These are phyloP conservation scores for Suaeda aralocaspica DNA, from an alignment of 148 eudicot species.

Conservation along the genomic window DNA sequence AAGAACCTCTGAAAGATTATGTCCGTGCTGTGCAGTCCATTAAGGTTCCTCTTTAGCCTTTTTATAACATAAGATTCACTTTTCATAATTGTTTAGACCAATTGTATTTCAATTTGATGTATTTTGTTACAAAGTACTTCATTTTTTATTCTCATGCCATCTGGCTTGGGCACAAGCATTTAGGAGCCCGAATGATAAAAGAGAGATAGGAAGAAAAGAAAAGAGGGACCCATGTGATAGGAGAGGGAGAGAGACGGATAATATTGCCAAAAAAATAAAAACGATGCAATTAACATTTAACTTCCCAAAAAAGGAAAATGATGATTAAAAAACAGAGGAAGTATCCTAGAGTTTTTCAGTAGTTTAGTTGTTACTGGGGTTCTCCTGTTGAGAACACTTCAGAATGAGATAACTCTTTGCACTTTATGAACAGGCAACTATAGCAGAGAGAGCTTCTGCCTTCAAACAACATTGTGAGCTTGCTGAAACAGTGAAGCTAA, in stretches of 20 bases:
- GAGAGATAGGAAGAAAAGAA: no score
- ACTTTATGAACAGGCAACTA: constrained; percentile 62
- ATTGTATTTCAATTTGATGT: background rate
- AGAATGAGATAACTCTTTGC: constrained; percentile 6
- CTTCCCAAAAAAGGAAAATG: no score
- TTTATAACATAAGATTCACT: background rate
- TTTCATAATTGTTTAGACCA: background rate
- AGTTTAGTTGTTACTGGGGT: background rate
- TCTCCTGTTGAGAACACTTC: background rate
- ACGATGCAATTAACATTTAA: no score
- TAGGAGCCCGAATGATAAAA: no score
- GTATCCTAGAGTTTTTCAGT: background rate
- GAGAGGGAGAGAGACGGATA: no score
- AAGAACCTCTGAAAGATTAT: constrained; percentile 96
- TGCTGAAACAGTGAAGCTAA: constrained; percentile 79
- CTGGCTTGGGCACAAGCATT: no score
- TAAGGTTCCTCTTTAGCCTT: constrained; percentile 42
- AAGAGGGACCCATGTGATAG: no score
- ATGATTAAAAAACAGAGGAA: no score
- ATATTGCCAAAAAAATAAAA: no score
- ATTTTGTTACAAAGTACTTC: background rate
- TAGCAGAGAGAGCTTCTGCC: constrained; percentile 86
- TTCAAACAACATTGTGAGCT: constrained; percentile 90
- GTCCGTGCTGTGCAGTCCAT: constrained; percentile 96
- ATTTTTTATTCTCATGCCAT: no score